These are phyloP conservation scores for Petunia axillaris DNA, from an alignment of 257 asterid genomes.

Conservation along the genomic window DNA sequence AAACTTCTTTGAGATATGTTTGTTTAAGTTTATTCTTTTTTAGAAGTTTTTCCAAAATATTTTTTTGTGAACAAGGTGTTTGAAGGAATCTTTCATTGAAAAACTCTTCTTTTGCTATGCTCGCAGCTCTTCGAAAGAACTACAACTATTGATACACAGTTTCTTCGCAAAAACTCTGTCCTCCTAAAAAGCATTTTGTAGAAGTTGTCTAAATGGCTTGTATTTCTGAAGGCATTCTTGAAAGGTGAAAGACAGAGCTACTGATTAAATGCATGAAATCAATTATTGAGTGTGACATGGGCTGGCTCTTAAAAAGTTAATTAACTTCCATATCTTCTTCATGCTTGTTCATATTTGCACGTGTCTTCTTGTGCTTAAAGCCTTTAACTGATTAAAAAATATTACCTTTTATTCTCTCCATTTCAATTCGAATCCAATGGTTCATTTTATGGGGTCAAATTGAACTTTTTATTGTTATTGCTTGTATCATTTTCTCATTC, in stretches of 20 bases:
- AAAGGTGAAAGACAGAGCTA: slow-evolving; percentile 1
- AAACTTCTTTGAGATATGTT: background rate
- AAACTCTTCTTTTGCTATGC: background rate
- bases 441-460: slow-evolving; percentile 15
- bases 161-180: background rate
- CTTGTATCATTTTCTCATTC: too few relatives aligned
- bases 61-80: background rate
- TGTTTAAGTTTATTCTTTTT: background rate
- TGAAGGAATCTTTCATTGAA: background rate
- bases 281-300: background rate
- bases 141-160: background rate
- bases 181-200: background rate
- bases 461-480: background rate
- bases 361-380: background rate
- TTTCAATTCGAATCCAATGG: background rate
- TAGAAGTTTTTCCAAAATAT: background rate
- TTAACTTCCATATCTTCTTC: background rate
- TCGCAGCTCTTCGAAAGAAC: background rate
- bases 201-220: background rate
- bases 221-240: slow-evolving; percentile 11
- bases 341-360: background rate
- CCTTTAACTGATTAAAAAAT: background rate
- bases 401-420: background rate
- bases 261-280: background rate
- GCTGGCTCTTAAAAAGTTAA: background rate